These are phyloP conservation scores for Epichloe gansuensis DNA, from an alignment of 2,329 filamentous ascomycete species.

Conservation along the genomic window DNA sequence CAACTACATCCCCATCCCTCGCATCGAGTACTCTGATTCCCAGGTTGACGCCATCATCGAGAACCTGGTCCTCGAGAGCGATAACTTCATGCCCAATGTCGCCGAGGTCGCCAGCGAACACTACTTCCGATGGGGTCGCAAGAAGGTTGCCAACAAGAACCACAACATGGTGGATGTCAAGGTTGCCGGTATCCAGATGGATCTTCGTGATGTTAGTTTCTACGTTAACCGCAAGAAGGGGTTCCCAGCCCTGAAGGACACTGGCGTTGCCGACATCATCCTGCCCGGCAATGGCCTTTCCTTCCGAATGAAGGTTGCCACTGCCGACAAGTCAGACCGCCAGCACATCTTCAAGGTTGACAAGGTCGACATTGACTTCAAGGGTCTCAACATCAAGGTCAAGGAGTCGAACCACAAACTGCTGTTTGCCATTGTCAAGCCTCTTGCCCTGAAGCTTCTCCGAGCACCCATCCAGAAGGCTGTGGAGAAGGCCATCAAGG, in stretches of 20 bases:
- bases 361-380: conserved; percentile 72
- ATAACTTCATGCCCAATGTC: conserved; percentile 92
- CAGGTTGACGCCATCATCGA: conserved; percentile 82
- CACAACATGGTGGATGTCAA: conserved; percentile 75
- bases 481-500: conserved; percentile 78
- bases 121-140: conserved; percentile 90
- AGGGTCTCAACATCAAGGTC: conserved; percentile 75
- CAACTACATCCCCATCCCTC: conserved; percentile 82
- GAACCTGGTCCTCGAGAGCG: conserved; percentile 88
- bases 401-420: conserved; percentile 94
- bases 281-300: conserved; percentile 79
- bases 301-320: conserved; percentile 84
- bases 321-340: conserved; percentile 59
- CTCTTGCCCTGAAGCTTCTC: conserved; percentile 71
- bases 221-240: conserved; percentile 92
- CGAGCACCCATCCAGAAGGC: conserved; percentile 78
- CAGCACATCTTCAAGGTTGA: conserved; percentile 92
- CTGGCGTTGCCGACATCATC: conserved; percentile 77
- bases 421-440: conserved; percentile 77
- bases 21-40: conserved; percentile 82
- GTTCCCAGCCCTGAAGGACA: conserved; percentile 79
- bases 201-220: conserved; percentile 82
- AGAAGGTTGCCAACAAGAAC: conserved; percentile 68
- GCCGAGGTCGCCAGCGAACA: conserved; percentile 84
- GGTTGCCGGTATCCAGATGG: conserved; percentile 84